Percentiles rank a stretch among this genome's conserved stretches.
Conservation (phyloP, 768 basidiomycete genomes). For the Erythrobasidium yunnanense region DNA sequence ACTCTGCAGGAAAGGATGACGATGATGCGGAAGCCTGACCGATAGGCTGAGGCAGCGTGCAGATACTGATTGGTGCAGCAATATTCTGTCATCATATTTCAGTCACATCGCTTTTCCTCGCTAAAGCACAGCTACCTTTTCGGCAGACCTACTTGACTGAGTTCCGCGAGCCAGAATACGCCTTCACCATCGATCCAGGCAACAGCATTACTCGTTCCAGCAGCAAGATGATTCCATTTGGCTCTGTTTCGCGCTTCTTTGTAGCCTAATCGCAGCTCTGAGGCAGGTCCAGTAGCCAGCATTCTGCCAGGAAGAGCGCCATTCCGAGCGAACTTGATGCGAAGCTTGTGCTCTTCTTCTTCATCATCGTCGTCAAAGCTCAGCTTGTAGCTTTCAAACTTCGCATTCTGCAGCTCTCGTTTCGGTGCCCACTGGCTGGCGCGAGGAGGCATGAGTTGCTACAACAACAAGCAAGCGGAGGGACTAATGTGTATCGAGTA, state of each 20-base stretch:
- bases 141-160: slow-evolving; percentile 14
- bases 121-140: background rate
- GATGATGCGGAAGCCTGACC: slow-evolving; percentile 6
- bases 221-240: slow-evolving; percentile 30
- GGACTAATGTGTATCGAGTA: too few species aligned
- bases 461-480: too few species aligned
- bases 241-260: slow-evolving; percentile 29
- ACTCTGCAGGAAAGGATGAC: slow-evolving; percentile 19
- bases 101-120: background rate
- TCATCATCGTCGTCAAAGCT: background rate
- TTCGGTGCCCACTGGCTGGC: slow-evolving; percentile 11
- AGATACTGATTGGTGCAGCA: background rate
- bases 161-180: slow-evolving; percentile 7
- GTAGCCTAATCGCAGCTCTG: slow-evolving; percentile 27
- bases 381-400: slow-evolving; percentile 36
- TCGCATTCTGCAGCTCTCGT: slow-evolving; percentile 28
- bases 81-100: background rate
- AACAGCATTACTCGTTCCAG: slow-evolving; percentile 7
- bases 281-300: background rate
- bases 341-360: background rate
- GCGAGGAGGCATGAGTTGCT: background rate
- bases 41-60: slow-evolving; percentile 17
- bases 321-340: background rate
- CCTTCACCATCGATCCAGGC: slow-evolving; percentile 30
- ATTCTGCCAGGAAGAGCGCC: background rate